phyloP scores from a whole-genome alignment of 2,329 filamentous ascomycete species.

The Fragosphaeria purpurea region DNA sequence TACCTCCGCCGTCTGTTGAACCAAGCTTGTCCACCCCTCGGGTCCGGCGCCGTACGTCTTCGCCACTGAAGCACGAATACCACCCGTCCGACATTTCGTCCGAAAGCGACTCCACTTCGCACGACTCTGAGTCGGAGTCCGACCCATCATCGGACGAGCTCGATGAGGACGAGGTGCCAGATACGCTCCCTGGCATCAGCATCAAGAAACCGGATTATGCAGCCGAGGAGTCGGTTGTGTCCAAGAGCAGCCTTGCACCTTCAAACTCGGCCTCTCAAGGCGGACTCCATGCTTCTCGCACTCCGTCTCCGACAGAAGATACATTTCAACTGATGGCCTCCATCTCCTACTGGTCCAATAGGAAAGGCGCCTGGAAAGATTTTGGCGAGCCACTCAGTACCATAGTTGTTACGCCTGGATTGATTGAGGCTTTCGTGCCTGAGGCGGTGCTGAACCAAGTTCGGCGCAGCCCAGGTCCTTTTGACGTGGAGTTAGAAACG shows the following conservation, averaged over 20 bases:
- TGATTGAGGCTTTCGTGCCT: slow-evolving; percentile 37
- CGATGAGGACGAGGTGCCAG: slow-evolving; percentile 50
- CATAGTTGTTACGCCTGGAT: slow-evolving; percentile 46
- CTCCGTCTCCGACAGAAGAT: slow-evolving; percentile 32
- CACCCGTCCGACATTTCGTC: slow-evolving; percentile 66
- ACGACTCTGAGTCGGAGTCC: slow-evolving; percentile 43
- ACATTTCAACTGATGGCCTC: slow-evolving; percentile 39
- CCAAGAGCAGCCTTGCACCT: slow-evolving; percentile 57
- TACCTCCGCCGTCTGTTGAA: slow-evolving; percentile 38
- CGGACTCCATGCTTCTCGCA: slow-evolving; percentile 44
- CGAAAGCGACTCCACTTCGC: slow-evolving; percentile 49
- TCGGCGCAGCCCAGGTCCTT: slow-evolving; percentile 15
- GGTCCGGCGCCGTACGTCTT: slow-evolving; percentile 67
- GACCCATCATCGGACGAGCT: slow-evolving; percentile 44
- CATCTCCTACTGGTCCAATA: slow-evolving; percentile 54
- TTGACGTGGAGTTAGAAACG: slow-evolving; percentile 19
- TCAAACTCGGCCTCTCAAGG: slow-evolving; percentile 77
- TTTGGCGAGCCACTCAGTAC: slow-evolving; percentile 41
- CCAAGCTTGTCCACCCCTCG: slow-evolving; percentile 30
- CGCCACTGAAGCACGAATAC: slow-evolving; percentile 94
- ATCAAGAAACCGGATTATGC: slow-evolving; percentile 32
- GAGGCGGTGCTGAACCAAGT: not conserved
- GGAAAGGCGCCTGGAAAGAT: slow-evolving; percentile 50
- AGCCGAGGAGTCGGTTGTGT: slow-evolving; percentile 30
- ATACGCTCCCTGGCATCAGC: slow-evolving; percentile 49